Percentiles rank a stretch among this genome's conserved stretches.
These are phyloP conservation scores for Hymenotorrendiella dingleyae DNA, from an alignment of 2,329 filamentous ascomycete species.

Conservation along the genomic window DNA sequence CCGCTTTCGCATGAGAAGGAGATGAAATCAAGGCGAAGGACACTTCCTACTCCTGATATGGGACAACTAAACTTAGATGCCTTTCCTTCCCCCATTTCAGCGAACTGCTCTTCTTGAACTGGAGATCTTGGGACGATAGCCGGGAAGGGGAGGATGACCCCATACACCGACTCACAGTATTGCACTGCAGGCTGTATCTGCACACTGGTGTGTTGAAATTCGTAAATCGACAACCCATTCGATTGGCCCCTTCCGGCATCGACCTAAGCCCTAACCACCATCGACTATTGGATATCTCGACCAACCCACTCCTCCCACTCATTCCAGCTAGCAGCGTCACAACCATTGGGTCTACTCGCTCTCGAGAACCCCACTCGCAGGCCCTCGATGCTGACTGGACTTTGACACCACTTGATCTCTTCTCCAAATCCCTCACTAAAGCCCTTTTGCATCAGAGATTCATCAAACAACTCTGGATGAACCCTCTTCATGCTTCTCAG, in stretches of 20 bases:
- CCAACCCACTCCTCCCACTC: conserved; percentile 25
- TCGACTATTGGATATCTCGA: conserved; percentile 20
- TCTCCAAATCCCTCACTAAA: conserved; percentile 24
- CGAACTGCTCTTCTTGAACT: neutral
- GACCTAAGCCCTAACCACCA: conserved; percentile 10
- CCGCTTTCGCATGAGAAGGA: neutral
- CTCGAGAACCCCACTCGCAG: conserved; percentile 26
- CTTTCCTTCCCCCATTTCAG: neutral
- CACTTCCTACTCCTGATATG: neutral
- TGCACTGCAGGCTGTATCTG: conserved; percentile 9
- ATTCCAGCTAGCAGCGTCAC: conserved; percentile 42
- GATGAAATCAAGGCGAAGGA: neutral
- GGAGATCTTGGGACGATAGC: conserved; percentile 1
- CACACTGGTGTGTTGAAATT: conserved; percentile 7
- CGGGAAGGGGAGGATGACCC: conserved; percentile 1
- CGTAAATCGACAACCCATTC: conserved; percentile 5
- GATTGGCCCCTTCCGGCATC: conserved; percentile 5
- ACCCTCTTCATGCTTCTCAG: conserved; percentile 25
- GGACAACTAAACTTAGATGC: neutral
- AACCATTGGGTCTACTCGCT: conserved; percentile 43
- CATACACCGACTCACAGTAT: conserved; percentile 1
- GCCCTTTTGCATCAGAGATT: conserved; percentile 23
- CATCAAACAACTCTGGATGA: conserved; percentile 29
- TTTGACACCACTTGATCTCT: conserved; percentile 28
- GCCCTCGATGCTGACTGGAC: conserved; percentile 26